Evolutionary conservation across 257 asterid species (phyloP).

Genomic region (Solanum virginianum): DNA sequence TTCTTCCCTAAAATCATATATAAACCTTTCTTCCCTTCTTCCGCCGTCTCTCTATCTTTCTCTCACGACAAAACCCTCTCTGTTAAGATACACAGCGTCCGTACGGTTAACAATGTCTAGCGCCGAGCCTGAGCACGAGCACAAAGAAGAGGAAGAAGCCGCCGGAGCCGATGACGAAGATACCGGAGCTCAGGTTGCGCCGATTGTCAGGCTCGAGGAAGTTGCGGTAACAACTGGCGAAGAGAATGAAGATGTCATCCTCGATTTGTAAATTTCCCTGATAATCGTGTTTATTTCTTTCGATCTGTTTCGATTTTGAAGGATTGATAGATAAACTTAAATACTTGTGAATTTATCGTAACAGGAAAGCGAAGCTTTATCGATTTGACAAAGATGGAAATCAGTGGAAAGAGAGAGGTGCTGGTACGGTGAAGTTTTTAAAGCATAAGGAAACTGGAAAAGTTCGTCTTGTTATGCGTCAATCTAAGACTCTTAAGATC

Average conservation of each 20-base stretch:
- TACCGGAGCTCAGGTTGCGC: constrained; percentile 64
- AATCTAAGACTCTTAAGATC: constrained; percentile 43
- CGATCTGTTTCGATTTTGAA: constrained; percentile 6
- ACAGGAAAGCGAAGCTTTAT: constrained; percentile 36
- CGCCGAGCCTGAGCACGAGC: constrained; percentile 25
- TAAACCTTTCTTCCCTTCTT: background rate
- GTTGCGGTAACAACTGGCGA: constrained; percentile 53
- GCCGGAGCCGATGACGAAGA: constrained; percentile 48
- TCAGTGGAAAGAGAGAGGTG: constrained; percentile 53
- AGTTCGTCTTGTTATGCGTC: constrained; percentile 45
- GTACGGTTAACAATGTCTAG: constrained; percentile 17
- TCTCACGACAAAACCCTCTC: background rate
- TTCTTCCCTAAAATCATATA: background rate
- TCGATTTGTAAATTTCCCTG: constrained; percentile 27
- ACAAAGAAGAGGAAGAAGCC: constrained; percentile 27
- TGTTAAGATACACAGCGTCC: background rate
- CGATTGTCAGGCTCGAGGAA: constrained; percentile 44
- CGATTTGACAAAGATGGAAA: constrained; percentile 36
- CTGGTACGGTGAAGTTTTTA: constrained; percentile 33
- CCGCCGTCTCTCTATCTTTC: background rate
- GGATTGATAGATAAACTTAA: background rate
- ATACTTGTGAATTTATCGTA: background rate
- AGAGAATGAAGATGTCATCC: constrained; percentile 39
- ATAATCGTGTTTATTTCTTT: background rate
- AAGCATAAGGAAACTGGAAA: constrained; percentile 32